Conservation (phyloP, 345 rosid genomes). For the Camelina neglecta region DNA sequence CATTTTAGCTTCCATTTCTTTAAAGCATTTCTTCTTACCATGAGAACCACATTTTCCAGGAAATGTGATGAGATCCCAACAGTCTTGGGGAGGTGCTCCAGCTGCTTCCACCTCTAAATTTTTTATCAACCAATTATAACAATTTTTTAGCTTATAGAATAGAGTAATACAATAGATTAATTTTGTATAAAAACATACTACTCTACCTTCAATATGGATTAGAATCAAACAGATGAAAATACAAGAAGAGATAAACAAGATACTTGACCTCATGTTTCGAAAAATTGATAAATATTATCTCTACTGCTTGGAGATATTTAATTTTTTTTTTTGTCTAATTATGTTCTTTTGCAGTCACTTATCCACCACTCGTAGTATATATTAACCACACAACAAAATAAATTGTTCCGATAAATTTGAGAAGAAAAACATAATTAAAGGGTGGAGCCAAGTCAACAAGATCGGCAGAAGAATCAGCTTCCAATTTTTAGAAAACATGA, state of each 20-base stretch:
- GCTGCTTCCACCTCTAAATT: slow-evolving; percentile 14
- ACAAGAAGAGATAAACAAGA: slow-evolving; percentile 18
- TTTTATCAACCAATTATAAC: background rate
- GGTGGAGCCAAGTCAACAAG: slow-evolving; percentile 12
- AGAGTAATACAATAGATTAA: background rate
- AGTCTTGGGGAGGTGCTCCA: background rate
- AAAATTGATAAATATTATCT: background rate
- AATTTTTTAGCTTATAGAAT: background rate
- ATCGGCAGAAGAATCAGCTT: slow-evolving; percentile 10
- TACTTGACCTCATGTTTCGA: slow-evolving; percentile 13
- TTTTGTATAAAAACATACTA: too few relatives aligned
- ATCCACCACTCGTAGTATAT: background rate
- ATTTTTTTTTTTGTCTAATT: background rate
- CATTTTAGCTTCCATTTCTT: slow-evolving; percentile 9
- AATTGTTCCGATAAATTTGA: background rate
- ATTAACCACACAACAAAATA: slow-evolving; percentile 1
- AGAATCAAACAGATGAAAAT: slow-evolving; percentile 18
- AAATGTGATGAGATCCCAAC: slow-evolving; percentile 6
- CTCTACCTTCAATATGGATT: slow-evolving; percentile 18
- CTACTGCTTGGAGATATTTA: background rate
- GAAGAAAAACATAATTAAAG: background rate
- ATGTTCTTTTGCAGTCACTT: background rate
- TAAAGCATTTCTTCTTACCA: slow-evolving; percentile 17
- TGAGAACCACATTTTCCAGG: slow-evolving; percentile 1
- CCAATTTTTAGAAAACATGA: background rate